Evolutionary conservation across 2,329 filamentous ascomycete species (phyloP).

Genomic region (Diaporthe sp.): DNA sequence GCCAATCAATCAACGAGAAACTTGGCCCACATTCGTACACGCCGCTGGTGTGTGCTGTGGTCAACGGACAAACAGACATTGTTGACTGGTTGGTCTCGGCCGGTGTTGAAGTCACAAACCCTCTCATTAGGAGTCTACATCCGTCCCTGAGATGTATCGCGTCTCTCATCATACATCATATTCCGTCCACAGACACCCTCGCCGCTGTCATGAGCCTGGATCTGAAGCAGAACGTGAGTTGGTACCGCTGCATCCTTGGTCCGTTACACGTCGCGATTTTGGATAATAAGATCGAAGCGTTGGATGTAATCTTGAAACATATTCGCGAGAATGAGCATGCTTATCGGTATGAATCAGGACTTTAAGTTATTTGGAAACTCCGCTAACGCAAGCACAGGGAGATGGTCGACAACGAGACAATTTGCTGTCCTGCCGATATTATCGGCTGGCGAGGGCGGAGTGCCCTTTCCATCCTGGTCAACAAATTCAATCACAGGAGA

Average conservation of each 20-base stretch:
- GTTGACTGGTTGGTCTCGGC: not conserved
- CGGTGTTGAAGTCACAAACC: not conserved
- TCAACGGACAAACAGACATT: not conserved
- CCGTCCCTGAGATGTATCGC: not conserved
- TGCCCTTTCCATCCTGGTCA: not conserved
- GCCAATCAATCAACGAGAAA: not conserved
- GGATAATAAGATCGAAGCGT: not conserved
- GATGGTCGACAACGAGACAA: not conserved
- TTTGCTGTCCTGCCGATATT: not conserved
- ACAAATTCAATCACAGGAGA: not conserved
- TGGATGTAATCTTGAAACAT: not conserved
- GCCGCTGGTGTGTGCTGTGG: not conserved
- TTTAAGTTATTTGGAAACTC: accelerated
- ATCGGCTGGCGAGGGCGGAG: not conserved
- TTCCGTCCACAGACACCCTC: accelerated
- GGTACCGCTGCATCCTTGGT: not conserved
- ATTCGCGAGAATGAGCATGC: not conserved
- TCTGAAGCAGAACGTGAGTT: not conserved
- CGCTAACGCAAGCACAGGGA: not conserved
- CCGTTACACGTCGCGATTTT: not conserved
- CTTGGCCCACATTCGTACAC: not conserved
- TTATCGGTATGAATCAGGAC: not conserved
- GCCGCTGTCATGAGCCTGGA: not conserved
- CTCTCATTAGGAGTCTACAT: accelerated
- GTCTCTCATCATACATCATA: not conserved